Base-by-base conservation (phyloP, 1,284 basidiomycete genomes). In the Cryptococcus floricola region DNA sequence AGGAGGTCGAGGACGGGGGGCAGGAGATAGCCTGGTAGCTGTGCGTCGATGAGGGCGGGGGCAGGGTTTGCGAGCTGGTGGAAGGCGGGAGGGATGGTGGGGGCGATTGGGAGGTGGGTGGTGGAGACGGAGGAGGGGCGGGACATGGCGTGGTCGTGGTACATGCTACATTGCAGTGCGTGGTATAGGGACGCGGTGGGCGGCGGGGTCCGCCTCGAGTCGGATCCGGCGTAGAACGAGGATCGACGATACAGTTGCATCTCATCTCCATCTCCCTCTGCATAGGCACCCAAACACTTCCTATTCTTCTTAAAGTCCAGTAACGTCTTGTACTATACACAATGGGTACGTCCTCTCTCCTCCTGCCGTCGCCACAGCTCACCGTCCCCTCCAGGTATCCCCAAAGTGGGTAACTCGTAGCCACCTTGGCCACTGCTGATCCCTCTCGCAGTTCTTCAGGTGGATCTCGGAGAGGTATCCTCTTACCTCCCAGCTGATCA, bases 401-500 rank as follows among this genome's bases (percentile, higher is more conserved):
- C 59, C 50, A 60, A 60, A 53, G 59, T 60, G 18, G 18, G 59
- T 50, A 6, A 27, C 23, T 23, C 23, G 23, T 23, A 2, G 23
- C 23, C 23, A 23, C 23, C 23, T 23, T 23, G 23, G 23, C 23
- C 23, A 23, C 23, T n/a, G 39, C 25, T 23, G 1, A 37, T 23
- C 2, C n/a, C 23, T 23, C 23, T 23, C 23, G 23, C 56, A 82
- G 77, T 82, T 82, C 71, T 83, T 83, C 76, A 74, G 81, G 73
- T 82, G 79, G 78, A 79, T 82, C 72, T 81, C 80, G 52, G 96
- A 98, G 81, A 87, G 96, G 63, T 99, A 99, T 75, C 95, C 96
- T 59, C 84, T 98, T 67, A 98, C 95, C 48, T 98, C 94, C 43
- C 95, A 98, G 77, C 82, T 98, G 63, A 96, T 98, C 67, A 98